Base-by-base conservation (phyloP, 139 green algal genomes). In the Spirogloea muscicola region DNA sequence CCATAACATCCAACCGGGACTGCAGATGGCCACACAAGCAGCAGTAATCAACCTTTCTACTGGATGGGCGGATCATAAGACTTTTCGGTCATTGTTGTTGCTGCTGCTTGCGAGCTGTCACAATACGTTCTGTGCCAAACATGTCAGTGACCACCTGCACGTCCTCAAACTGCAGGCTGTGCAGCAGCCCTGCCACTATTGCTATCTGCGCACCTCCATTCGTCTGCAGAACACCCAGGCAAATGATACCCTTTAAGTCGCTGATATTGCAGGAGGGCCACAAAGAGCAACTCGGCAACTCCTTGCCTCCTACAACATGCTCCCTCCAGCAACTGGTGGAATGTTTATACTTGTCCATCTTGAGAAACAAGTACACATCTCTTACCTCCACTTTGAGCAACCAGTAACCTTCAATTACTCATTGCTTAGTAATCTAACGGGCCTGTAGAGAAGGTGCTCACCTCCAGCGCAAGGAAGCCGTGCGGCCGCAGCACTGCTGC, bases 381-480 rank as follows among this genome's bases (percentile, higher is more conserved):
- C n/a, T 62, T 62, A 62, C 38, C n/a, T n/a, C n/a, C 10, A 64
- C 36, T 13, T 64, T 13, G 39, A 49, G 16, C 39, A 10, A 38
- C 36, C 29, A 64, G 39, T 10, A 40, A 51, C 10, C 10, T 13
- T 51, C 43, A 16, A 64, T 9, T 13, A 9, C 10, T 42, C 10
- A 16, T 16, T 64, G n/a, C n/a, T n/a, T n/a, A n/a, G n/a, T n/a
- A n/a, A n/a, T n/a, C n/a, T n/a, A n/a, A n/a, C n/a, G n/a, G n/a
- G 10, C 10, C 10, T 10, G 10, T 64, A 10, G 36, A 13, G 36
- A 9, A 64, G 29, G 39, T 34, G 52, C 67, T 7, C 34, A 76
- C 67, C 67, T 80, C 72, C 62, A 80, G 42, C 6, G n/a, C 72
- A 36, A 80, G 39, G 48, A 76, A 82, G 3, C 74, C 74, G 21